These are phyloP conservation scores for Cryptococcus sp. DNA, from an alignment of 1,284 basidiomycete species.

Conservation along the genomic window DNA sequence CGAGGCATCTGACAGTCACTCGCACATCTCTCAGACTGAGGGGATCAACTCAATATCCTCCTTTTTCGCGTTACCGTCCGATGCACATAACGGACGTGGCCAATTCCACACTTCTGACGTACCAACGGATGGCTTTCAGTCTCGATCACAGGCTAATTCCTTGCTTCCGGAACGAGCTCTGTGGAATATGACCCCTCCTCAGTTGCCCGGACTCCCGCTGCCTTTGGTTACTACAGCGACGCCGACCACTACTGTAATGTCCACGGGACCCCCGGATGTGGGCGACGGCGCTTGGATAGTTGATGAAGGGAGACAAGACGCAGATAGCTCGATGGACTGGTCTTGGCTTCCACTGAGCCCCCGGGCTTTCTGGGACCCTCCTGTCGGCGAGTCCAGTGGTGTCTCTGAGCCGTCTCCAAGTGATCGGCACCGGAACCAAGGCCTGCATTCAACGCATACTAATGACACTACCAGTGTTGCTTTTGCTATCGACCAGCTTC, in stretches of 20 bases:
- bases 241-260: conserved; percentile 1
- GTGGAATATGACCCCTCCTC: too few relatives aligned
- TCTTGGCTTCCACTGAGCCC: conserved; percentile 17
- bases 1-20: background rate
- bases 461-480: background rate
- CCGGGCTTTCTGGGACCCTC: conserved; percentile 13
- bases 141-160: background rate
- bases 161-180: background rate
- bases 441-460: background rate
- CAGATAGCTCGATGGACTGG: conserved; percentile 2
- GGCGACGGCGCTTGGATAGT: too few relatives aligned
- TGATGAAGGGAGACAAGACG: too few relatives aligned
- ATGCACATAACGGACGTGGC: too few relatives aligned
- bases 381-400: conserved; percentile 16
- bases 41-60: background rate
- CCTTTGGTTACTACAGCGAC: background rate
- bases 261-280: background rate
- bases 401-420: conserved; percentile 15
- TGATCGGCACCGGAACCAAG: conserved; percentile 6
- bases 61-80: too few relatives aligned
- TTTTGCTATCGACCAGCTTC: too few relatives aligned
- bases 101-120: too few relatives aligned
- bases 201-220: background rate
- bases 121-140: background rate
- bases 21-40: background rate